phyloP scores from a whole-genome alignment of 306 rosid species.

The Phaseolus lunatus region DNA sequence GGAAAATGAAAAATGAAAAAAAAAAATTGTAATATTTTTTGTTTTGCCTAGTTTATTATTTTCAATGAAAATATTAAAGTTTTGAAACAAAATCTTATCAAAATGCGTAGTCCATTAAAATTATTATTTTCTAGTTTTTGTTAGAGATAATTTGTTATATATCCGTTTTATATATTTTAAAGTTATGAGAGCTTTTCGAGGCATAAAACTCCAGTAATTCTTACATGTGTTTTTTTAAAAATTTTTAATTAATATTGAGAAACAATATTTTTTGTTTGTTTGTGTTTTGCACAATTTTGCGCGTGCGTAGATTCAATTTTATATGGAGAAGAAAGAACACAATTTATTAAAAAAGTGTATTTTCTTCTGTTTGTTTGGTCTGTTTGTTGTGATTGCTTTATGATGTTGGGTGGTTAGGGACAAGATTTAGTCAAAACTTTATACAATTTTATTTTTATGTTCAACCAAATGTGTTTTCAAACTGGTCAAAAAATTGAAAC shows the following conservation, averaged over 20 bases:
- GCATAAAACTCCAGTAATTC: too few species aligned
- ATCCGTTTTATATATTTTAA: too few species aligned
- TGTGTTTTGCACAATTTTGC: not conserved
- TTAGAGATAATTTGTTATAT: too few species aligned
- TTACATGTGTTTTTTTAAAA: too few species aligned
- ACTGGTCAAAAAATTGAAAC: not conserved
- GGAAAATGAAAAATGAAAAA: not conserved
- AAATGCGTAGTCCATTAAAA: too few species aligned
- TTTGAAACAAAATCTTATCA: too few species aligned
- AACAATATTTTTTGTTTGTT: not conserved
- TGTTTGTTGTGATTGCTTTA: not conserved
- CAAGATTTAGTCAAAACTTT: not conserved
- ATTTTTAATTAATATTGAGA: too few species aligned
- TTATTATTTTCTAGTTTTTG: too few species aligned
- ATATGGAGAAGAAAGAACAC: too few species aligned
- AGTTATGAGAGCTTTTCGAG: too few species aligned
- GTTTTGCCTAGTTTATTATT: not conserved
- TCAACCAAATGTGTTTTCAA: not conserved
- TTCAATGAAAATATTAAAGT: not conserved
- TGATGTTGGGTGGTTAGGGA: not conserved
- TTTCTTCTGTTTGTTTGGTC: not conserved
- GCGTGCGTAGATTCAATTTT: not conserved
- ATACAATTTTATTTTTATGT: too few species aligned
- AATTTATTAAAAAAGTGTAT: too few species aligned
- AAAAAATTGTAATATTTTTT: not conserved